Evolutionary conservation across 441 rosid genomes (phyloP), one percentile per base, ranked within the genome.

Genomic region (Erysimum cheiri): DNA sequence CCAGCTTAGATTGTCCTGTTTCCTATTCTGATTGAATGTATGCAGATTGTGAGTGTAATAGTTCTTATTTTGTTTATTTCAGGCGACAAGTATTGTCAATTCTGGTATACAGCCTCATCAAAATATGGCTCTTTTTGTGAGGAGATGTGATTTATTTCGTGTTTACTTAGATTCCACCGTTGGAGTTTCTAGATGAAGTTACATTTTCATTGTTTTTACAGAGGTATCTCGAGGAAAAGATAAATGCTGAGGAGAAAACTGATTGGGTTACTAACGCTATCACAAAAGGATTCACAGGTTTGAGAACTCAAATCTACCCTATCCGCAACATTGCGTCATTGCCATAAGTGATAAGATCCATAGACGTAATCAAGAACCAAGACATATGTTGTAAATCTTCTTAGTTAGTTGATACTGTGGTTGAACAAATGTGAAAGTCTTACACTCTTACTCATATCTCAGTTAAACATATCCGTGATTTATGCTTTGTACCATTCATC

Each of bases 61-160:
- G 22, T 19, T 19, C 22, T 19, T 37, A 0, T 59, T 49, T 28
- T 33, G 31, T 47, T 1, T 15, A 12, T 67, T 73, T 49, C 74
- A 88, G 97, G 97, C 79, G 49, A 85, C 86, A 65, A 93, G 78
- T 64, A 80, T 86, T 72, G 87, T 93, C 67, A 83, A 77, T 56
- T 85, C 93, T 5, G 85, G 88, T 77, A 93, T 90, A 74, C 97
- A 93, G 67, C 92, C 98, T 61, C 82, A 84, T 72, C 93, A 88
- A 75, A 91, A 91, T 81, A 9, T 81, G 37, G 78, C 63, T 70
- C 86, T 78, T 48, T 69, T 86, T 69, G 96, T 87, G 19, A 72
- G 85, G 6, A 74, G 15, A 48, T 66, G 48, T 19, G 40, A 36
- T 74, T 57, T 8, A 49, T 8, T 4, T 49, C 0, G 60, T 17